A percentile compares a stretch with the other conserved stretches of the same genome.
Evolutionary conservation across 2,329 filamentous ascomycete species (phyloP).

Genomic region (Truncatella angustata): DNA sequence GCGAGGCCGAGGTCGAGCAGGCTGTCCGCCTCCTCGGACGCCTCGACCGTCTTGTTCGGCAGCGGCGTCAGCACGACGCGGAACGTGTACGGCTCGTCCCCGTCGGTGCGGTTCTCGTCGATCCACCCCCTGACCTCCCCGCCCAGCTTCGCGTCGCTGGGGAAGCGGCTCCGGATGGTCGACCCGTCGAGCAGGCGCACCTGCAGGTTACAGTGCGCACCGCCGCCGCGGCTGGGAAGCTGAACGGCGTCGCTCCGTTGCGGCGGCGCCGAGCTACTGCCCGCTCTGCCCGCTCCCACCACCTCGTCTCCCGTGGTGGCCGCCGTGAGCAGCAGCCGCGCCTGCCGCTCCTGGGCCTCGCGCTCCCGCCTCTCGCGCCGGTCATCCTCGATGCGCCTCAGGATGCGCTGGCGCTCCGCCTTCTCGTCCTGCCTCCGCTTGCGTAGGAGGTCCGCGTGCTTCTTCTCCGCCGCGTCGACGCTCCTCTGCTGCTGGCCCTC

Average conservation of each 20-base stretch:
- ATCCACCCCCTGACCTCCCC: conserved; percentile 75
- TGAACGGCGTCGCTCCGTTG: conserved; percentile 11
- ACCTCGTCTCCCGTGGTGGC: conserved; percentile 17
- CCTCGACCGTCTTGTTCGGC: conserved; percentile 72
- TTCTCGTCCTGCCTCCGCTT: conserved; percentile 64
- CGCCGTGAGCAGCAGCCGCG: conserved; percentile 22
- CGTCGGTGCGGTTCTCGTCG: conserved; percentile 58
- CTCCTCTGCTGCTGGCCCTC: conserved; percentile 24
- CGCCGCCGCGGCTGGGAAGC: conserved; percentile 17
- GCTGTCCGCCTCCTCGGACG: conserved; percentile 68
- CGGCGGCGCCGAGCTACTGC: conserved; percentile 9
- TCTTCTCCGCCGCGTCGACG: conserved; percentile 33
- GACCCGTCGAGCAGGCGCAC: conserved; percentile 83
- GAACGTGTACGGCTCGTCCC: conserved; percentile 71
- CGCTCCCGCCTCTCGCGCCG: conserved; percentile 63
- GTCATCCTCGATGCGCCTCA: conserved; percentile 75
- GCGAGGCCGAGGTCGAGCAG: conserved; percentile 70
- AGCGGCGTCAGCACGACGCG: conserved; percentile 78
- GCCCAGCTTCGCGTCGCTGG: conserved; percentile 59
- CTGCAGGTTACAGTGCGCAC: conserved; percentile 60
- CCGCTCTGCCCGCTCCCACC: too few relatives aligned
- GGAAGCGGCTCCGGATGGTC: conserved; percentile 72
- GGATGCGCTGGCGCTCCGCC: conserved; percentile 68
- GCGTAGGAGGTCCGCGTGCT: conserved; percentile 54
- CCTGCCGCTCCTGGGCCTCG: conserved; percentile 46